phyloP scores from a whole-genome alignment of 2,329 filamentous ascomycete genomes.

The Pestalotiopsis sp. region DNA sequence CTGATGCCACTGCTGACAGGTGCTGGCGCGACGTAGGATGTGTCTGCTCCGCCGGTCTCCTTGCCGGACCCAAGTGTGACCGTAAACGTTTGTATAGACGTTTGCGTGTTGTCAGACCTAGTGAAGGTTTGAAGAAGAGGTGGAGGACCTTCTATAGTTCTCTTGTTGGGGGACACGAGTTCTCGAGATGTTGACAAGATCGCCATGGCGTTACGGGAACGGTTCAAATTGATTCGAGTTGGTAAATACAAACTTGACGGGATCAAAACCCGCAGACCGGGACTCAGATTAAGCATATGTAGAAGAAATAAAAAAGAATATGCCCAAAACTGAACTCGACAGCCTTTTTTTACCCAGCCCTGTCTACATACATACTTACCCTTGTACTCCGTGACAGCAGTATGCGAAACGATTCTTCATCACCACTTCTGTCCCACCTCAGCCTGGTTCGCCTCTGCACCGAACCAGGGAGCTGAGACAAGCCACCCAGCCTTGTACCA shows the following conservation, averaged over 20 bases:
- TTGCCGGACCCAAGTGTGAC: constrained; percentile 11
- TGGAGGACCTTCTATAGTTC: neutral
- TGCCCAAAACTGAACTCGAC: neutral
- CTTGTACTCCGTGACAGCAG: neutral
- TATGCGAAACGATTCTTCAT: neutral
- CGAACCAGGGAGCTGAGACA: neutral
- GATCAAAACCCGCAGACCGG: neutral
- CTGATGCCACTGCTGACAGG: constrained; percentile 1
- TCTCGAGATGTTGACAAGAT: neutral
- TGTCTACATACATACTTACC: neutral
- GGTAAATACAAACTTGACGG: neutral
- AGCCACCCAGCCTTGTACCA: neutral
- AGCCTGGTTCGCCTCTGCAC: neutral
- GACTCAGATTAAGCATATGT: neutral
- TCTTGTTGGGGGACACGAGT: neutral
- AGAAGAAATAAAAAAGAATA: neutral
- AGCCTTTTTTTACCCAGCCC: neutral
- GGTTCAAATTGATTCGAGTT: neutral
- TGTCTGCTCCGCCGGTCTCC: neutral
- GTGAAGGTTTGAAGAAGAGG: constrained; percentile 1
- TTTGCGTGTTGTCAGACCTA: no score
- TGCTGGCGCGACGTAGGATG: constrained; percentile 6
- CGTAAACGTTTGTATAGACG: neutral
- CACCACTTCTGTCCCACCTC: neutral
- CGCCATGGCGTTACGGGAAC: neutral